These are phyloP conservation scores for Dicorynia guianensis DNA, from an alignment of 306 rosid species.

Conservation along the genomic window DNA sequence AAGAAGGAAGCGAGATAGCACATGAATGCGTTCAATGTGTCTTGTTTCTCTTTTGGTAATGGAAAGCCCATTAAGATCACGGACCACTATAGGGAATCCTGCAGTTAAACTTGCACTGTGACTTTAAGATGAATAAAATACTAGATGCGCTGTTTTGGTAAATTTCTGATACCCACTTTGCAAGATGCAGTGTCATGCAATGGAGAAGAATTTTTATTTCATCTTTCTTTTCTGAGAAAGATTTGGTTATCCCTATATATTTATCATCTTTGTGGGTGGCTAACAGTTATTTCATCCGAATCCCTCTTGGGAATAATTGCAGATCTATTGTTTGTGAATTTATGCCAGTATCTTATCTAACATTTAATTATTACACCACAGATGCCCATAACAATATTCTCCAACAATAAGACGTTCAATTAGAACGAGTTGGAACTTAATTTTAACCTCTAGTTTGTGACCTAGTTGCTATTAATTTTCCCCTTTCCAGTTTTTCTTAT, in stretches of 20 bases:
- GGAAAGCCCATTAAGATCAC: conserved; percentile 41
- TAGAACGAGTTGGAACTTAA: background rate
- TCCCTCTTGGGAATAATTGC: conserved; percentile 52
- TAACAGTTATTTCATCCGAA: conserved; percentile 52
- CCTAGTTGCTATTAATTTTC: conserved; percentile 23
- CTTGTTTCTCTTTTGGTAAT: conserved; percentile 38
- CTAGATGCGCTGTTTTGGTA: conserved; percentile 53
- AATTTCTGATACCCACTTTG: conserved; percentile 52
- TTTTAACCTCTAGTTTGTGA: conserved; percentile 19
- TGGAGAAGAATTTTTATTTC: conserved; percentile 2
- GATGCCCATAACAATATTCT: conserved; percentile 46
- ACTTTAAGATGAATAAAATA: conserved; percentile 36
- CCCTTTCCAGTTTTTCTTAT: background rate
- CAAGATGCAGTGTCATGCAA: conserved; percentile 47
- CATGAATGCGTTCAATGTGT: conserved; percentile 27
- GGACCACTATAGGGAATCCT: conserved; percentile 30
- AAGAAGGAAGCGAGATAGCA: background rate
- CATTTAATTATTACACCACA: conserved; percentile 41
- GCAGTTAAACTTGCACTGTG: conserved; percentile 40
- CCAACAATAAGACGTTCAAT: conserved; percentile 30
- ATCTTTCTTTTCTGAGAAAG: conserved; percentile 8
- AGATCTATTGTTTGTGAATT: conserved; percentile 46
- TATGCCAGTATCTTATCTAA: conserved; percentile 52
- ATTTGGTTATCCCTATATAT: conserved; percentile 9
- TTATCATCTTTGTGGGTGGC: conserved; percentile 25